These are phyloP conservation scores for Suillus spraguei DNA, from an alignment of 768 basidiomycete species.

Conservation along the genomic window DNA sequence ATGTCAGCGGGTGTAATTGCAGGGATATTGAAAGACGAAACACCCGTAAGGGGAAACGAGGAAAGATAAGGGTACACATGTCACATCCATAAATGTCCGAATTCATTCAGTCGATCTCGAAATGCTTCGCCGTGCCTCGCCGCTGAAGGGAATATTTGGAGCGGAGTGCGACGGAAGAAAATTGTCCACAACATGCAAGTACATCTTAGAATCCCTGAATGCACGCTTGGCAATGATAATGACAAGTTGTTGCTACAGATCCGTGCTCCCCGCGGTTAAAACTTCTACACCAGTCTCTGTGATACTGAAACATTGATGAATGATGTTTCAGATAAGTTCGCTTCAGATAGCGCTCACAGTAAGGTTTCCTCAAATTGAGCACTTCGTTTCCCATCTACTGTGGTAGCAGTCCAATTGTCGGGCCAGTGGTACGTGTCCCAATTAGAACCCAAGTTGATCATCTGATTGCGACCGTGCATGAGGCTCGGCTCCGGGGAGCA, in stretches of 20 bases:
- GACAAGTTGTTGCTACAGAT: slow-evolving; percentile 20
- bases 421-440: slow-evolving; percentile 87
- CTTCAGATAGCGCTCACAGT: slow-evolving; percentile 56
- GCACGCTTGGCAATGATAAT: background rate
- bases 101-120: slow-evolving; percentile 18
- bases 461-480: slow-evolving; percentile 46
- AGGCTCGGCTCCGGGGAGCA: slow-evolving; percentile 7
- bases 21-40: slow-evolving; percentile 17
- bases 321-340: background rate
- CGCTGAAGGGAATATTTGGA: slow-evolving; percentile 23
- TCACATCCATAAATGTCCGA: slow-evolving; percentile 20
- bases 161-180: slow-evolving; percentile 18
- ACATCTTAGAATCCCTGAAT: background rate
- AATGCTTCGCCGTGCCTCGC: slow-evolving; percentile 28
- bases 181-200: slow-evolving; percentile 5
- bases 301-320: slow-evolving; percentile 52
- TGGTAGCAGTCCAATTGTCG: slow-evolving; percentile 96
- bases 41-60: slow-evolving; percentile 28
- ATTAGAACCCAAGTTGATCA: slow-evolving; percentile 87
- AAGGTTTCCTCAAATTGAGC: slow-evolving; percentile 99
- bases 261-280: slow-evolving; percentile 60
- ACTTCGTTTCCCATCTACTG: slow-evolving; percentile 84
- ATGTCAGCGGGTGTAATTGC: slow-evolving; percentile 21
- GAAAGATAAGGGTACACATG: slow-evolving; percentile 36
- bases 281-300: slow-evolving; percentile 91